These are phyloP conservation scores for Cyanidium caldarium DNA, from an alignment of 23 red algal genomes.

Conservation along the genomic window DNA sequence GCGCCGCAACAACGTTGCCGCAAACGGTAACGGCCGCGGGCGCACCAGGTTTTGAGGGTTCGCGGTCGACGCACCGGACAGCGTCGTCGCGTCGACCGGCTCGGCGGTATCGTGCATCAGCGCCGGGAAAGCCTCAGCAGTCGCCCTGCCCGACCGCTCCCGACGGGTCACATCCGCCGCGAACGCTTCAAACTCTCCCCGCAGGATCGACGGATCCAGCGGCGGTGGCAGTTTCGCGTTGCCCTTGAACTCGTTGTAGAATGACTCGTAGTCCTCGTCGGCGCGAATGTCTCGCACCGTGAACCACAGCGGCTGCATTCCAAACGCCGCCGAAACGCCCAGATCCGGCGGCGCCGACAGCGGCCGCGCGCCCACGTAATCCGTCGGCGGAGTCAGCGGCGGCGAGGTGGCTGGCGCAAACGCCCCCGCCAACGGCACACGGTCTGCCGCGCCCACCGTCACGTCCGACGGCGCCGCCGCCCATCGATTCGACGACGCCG, in stretches of 20 bases:
- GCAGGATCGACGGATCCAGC: slow-evolving; percentile 1
- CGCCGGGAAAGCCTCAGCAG: too few species aligned
- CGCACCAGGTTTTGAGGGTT: neutral
- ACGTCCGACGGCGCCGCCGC: too few species aligned
- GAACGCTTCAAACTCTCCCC: neutral
- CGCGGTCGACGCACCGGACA: neutral
- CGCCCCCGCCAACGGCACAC: too few species aligned
- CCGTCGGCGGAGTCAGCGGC: neutral
- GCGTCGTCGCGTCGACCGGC: neutral
- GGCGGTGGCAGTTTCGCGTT: slow-evolving; percentile 47
- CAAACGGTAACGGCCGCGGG: neutral
- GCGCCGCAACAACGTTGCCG: neutral
- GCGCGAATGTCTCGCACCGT: slow-evolving; percentile 30
- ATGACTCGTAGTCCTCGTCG: slow-evolving; percentile 48
- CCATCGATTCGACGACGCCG: too few species aligned
- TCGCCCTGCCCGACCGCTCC: neutral
- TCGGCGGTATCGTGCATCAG: neutral
- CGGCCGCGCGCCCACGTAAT: neutral
- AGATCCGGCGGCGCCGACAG: neutral
- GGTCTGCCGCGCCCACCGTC: too few species aligned
- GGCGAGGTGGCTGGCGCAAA: too few species aligned
- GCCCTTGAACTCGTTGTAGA: slow-evolving; percentile 44
- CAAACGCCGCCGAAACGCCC: neutral
- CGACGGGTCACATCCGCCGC: neutral
- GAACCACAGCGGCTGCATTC: neutral